These are phyloP conservation scores for Coffea eugenioides DNA, from an alignment of 257 asterid genomes.

Conservation along the genomic window DNA sequence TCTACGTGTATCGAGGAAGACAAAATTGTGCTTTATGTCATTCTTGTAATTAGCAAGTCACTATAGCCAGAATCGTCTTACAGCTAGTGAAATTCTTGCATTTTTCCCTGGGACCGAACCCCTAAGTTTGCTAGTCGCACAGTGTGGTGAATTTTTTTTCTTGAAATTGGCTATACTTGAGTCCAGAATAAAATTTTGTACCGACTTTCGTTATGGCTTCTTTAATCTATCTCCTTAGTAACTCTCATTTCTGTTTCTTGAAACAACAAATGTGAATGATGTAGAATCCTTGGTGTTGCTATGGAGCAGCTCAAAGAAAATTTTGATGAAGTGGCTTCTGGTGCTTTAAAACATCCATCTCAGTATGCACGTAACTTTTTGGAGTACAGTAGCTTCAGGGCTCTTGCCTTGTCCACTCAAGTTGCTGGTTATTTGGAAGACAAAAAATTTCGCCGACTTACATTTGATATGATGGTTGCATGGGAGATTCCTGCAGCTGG, in stretches of 20 bases:
- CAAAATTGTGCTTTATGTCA: background rate
- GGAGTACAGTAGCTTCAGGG: slow-evolving; percentile 90
- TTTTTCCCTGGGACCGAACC: no score
- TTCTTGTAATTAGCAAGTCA: background rate
- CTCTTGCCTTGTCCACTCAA: slow-evolving; percentile 68
- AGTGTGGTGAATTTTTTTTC: background rate
- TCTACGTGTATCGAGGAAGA: background rate
- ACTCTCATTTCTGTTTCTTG: background rate
- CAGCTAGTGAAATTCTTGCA: background rate
- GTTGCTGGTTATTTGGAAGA: slow-evolving; percentile 76
- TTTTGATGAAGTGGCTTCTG: slow-evolving; percentile 72
- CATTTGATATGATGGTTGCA: slow-evolving; percentile 96
- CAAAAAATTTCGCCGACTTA: slow-evolving; percentile 79
- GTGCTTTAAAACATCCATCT: slow-evolving; percentile 54
- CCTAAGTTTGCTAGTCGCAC: background rate
- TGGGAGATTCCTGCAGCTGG: slow-evolving; percentile 84
- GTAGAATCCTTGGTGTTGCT: slow-evolving; percentile 77
- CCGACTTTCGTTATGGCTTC: background rate
- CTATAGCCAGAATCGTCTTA: background rate
- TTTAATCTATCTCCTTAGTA: background rate
- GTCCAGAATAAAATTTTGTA: background rate
- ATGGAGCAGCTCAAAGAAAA: slow-evolving; percentile 67
- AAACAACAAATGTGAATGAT: slow-evolving; percentile 21
- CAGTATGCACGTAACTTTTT: slow-evolving; percentile 72
- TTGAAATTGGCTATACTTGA: background rate